Evolutionary conservation across 2,329 filamentous ascomycete species (phyloP), one percentile per base, ranked within the genome.

Genomic region (Xylaria digitata): DNA sequence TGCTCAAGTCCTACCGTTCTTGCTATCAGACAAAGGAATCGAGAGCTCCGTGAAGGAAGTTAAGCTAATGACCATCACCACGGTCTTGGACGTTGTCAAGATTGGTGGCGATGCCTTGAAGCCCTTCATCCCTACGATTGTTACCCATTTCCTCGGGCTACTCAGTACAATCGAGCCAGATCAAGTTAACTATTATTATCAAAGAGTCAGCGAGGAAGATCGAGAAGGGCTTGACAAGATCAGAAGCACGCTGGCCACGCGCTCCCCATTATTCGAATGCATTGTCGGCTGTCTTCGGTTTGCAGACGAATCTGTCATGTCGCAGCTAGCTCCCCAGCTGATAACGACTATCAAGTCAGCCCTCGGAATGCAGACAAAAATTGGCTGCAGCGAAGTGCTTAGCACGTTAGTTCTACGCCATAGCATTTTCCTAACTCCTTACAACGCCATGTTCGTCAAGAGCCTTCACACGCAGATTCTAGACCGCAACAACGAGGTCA

Each of bases 401-500:
- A 91, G 92, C 7, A 94, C 93, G 0, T 85, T 99, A 7, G 92
- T 93, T 57, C 95, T 94, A 57, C 88, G 93, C 13, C 92, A 95
- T 70, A 88, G 87, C 42, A 85, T 90, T 43, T 83, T 94, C 34
- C 92, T 97, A 78, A 87, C 86, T 43, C 89, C 92, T 0, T 89
- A 94, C 74, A 90, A 92, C 13, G 88, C 92, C 69, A 84, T 86
- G 8, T 94, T 97, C 74, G 83, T 97, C 57, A 90, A 90, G 70
- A 78, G 94, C 9, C 86, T 97, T 70, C 89, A 93, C 74, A 95
- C 93, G 78, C 88, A 94, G 65, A 88, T 94, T 0, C 86, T 97
- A 56, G 96, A 99, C 77, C 90, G 92, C 70, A 99, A 99, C 75
- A 94, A 97, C 73, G 96, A 96, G 19, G 94, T 97, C 63, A 94